Evolutionary conservation across 2,329 filamentous ascomycete genomes (phyloP).

Genomic region (Penicillium sp.): DNA sequence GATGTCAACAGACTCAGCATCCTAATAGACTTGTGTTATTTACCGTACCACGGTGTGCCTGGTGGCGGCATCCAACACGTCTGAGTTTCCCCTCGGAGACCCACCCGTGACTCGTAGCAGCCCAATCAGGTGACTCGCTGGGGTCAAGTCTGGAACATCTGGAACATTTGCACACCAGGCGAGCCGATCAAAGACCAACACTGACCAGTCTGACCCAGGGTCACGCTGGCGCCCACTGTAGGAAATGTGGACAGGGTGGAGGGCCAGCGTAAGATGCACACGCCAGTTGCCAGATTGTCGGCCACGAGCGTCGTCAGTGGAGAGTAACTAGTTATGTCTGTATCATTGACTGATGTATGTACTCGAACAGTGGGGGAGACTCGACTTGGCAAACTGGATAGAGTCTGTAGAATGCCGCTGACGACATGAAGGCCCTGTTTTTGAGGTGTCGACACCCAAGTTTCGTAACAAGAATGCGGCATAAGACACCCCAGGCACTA

Average conservation of each 20-base stretch:
- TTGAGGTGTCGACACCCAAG: neutral
- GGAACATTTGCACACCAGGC: neutral
- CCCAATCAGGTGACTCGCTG: constrained; percentile 11
- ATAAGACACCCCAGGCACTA: neutral
- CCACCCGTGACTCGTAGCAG: constrained; percentile 3
- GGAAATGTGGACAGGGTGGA: neutral
- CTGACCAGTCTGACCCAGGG: neutral
- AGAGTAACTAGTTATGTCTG: too few relatives aligned
- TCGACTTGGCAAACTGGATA: neutral
- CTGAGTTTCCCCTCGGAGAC: constrained; percentile 3
- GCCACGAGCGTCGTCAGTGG: neutral
- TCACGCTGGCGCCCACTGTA: constrained; percentile 5
- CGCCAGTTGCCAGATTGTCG: neutral
- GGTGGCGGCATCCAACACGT: constrained; percentile 14
- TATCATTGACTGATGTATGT: too few relatives aligned
- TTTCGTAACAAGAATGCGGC: neutral
- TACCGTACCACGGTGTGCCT: neutral
- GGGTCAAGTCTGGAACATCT: constrained; percentile 18
- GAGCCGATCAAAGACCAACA: too few relatives aligned
- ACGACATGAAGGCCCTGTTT: neutral
- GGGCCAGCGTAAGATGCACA: neutral
- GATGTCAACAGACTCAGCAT: too few relatives aligned
- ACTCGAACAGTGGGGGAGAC: neutral
- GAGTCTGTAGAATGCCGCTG: neutral
- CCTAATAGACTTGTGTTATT: neutral